Evolutionary conservation across 2,329 filamentous ascomycete genomes (phyloP).

Genomic region (Tolypocladium nubicola): DNA sequence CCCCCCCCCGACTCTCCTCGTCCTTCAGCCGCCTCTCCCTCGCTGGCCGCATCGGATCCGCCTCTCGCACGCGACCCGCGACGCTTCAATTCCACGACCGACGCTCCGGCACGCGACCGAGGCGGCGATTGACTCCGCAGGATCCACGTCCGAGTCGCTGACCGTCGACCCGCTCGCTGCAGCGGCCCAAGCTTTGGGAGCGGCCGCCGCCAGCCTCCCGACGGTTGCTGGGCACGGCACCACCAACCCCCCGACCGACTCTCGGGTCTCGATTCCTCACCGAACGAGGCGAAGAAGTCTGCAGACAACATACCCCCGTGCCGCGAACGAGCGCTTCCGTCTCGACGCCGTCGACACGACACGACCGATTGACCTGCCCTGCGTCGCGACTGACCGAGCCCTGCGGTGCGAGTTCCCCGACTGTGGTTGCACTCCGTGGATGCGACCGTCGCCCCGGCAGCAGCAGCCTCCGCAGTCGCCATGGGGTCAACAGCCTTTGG

Average conservation of each 20-base stretch:
- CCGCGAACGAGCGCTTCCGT: background rate
- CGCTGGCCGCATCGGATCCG: background rate
- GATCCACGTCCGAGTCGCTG: background rate
- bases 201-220: background rate
- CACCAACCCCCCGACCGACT: background rate
- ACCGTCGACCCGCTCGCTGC: background rate
- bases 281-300: too few species aligned
- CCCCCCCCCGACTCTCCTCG: background rate
- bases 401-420: background rate
- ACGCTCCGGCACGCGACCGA: background rate
- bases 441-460: background rate
- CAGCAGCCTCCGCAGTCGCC: slow-evolving; percentile 17
- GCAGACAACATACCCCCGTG: background rate
- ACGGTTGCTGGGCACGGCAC: background rate
- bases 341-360: background rate
- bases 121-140: background rate
- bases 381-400: background rate
- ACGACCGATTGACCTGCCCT: background rate
- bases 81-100: background rate
- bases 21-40: background rate
- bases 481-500: slow-evolving; percentile 54
- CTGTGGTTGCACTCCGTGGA: background rate
- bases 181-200: background rate
- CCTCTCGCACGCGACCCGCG: background rate
- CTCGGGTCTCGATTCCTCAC: background rate